phyloP scores from a whole-genome alignment of 2,329 filamentous ascomycete genomes.

The Nannizziopsis barbatae region DNA sequence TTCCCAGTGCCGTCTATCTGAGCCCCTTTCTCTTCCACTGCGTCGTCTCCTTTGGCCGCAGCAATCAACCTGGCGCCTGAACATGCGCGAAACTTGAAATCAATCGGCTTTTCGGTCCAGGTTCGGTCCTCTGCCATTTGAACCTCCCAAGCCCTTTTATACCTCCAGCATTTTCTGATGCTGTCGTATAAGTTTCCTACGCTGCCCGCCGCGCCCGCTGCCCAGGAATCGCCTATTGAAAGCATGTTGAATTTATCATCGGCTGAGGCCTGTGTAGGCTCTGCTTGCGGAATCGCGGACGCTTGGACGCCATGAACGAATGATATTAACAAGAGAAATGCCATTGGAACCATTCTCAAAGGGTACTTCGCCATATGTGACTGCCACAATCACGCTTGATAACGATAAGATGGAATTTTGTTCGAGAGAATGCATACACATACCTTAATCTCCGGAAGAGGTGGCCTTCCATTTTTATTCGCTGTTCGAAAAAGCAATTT shows the following conservation, averaged over 20 bases:
- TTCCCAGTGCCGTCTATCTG: neutral
- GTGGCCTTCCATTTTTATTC: too few relatives aligned
- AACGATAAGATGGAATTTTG: too few relatives aligned
- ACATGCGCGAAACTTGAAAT: neutral
- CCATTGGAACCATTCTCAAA: too few relatives aligned
- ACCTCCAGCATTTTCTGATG: neutral
- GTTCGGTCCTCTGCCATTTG: neutral
- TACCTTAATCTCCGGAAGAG: too few relatives aligned
- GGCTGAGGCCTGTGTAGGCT: neutral
- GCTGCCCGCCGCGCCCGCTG: neutral
- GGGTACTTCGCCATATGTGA: too few relatives aligned
- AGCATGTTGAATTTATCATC: neutral
- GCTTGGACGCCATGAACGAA: too few relatives aligned
- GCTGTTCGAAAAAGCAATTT: too few relatives aligned
- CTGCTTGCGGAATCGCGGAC: too few relatives aligned
- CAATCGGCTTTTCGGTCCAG: neutral
- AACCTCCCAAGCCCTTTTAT: constrained; percentile 1
- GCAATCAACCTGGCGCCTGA: neutral
- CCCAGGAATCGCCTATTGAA: constrained; percentile 5
- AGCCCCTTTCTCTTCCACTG: neutral
- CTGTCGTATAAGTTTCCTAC: neutral
- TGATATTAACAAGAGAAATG: too few relatives aligned
- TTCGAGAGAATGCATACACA: too few relatives aligned
- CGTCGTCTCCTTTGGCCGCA: neutral
- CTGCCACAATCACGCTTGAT: too few relatives aligned